Evolutionary conservation across 2,329 filamentous ascomycete genomes (phyloP).

Genomic region (Laburnicola sp.): DNA sequence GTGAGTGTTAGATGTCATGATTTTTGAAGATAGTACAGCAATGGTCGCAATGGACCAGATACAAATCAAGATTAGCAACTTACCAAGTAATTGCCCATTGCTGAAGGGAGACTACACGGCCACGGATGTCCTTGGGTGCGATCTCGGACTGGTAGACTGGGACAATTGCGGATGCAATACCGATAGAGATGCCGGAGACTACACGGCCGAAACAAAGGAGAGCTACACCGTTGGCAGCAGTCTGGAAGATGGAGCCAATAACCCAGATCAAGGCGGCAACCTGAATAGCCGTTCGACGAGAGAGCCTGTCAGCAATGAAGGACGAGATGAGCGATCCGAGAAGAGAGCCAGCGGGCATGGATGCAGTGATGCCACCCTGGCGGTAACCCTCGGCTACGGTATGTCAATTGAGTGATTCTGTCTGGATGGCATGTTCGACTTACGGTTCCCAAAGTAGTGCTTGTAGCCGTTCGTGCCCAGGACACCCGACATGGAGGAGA

Average conservation of each 20-base stretch:
- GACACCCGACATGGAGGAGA: slow-evolving; percentile 76
- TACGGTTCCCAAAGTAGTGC: slow-evolving; percentile 45
- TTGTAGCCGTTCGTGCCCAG: no score
- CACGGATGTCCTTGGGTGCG: slow-evolving; percentile 60
- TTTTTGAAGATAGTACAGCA: no score
- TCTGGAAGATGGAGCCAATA: slow-evolving; percentile 65
- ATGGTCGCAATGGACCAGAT: no score
- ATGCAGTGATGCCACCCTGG: slow-evolving; percentile 70
- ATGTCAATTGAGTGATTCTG: slow-evolving; percentile 48
- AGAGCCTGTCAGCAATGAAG: slow-evolving; percentile 60
- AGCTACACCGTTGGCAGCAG: slow-evolving; percentile 64
- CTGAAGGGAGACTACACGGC: slow-evolving; percentile 70
- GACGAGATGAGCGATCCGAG: slow-evolving; percentile 65
- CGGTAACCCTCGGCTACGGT: no score
- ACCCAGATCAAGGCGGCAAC: slow-evolving; percentile 57
- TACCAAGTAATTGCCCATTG: slow-evolving; percentile 76
- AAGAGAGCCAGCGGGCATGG: slow-evolving; percentile 73
- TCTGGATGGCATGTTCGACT: slow-evolving; percentile 23
- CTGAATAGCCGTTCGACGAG: slow-evolving; percentile 58
- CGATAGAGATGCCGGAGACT: slow-evolving; percentile 73
- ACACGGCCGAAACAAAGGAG: slow-evolving; percentile 74
- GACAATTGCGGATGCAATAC: slow-evolving; percentile 71
- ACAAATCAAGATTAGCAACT: no score
- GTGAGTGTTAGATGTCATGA: no score
- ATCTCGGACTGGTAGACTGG: slow-evolving; percentile 71